These are phyloP conservation scores for Tulasnella sp. DNA, from an alignment of 768 basidiomycete species.

Conservation along the genomic window DNA sequence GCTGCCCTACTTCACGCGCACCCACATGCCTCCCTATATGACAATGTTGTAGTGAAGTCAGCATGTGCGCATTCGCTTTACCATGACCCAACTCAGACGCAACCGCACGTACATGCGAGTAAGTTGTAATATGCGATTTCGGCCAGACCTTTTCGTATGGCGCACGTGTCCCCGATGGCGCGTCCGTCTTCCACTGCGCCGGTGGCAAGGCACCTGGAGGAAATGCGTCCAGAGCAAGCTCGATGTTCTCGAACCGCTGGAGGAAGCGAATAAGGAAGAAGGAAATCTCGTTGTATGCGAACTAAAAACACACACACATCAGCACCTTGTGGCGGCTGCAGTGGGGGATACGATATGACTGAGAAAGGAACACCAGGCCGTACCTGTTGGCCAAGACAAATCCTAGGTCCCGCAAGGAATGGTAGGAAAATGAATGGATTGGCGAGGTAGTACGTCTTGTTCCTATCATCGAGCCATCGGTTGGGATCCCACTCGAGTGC, in stretches of 20 bases:
- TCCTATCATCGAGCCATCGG: conserved; percentile 52
- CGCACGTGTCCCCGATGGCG: conserved; percentile 35
- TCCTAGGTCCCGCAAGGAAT: conserved; percentile 60
- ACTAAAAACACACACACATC: conserved; percentile 42
- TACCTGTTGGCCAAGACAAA: conserved; percentile 26
- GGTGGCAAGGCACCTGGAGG: conserved; percentile 47
- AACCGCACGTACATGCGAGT: conserved; percentile 40
- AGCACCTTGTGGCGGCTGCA: not conserved
- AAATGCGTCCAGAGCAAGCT: conserved; percentile 48
- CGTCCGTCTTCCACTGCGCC: conserved; percentile 35
- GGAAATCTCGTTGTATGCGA: conserved; percentile 63
- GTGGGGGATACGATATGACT: not conserved
- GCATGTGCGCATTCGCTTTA: too few species aligned
- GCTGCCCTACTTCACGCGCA: too few species aligned
- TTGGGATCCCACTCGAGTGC: conserved; percentile 70
- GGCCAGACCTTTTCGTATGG: conserved; percentile 50
- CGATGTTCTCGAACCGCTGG: conserved; percentile 51
- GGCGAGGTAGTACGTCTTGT: conserved; percentile 1
- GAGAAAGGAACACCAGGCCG: not conserved
- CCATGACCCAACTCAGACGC: too few species aligned
- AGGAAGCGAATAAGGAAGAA: conserved; percentile 58
- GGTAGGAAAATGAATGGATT: conserved; percentile 56
- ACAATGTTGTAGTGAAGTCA: too few species aligned
- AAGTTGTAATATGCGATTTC: conserved; percentile 50
- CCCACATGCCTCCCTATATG: too few species aligned